Conservation (phyloP, 805 yeast genomes). For the Ogataea methylovora region DNA sequence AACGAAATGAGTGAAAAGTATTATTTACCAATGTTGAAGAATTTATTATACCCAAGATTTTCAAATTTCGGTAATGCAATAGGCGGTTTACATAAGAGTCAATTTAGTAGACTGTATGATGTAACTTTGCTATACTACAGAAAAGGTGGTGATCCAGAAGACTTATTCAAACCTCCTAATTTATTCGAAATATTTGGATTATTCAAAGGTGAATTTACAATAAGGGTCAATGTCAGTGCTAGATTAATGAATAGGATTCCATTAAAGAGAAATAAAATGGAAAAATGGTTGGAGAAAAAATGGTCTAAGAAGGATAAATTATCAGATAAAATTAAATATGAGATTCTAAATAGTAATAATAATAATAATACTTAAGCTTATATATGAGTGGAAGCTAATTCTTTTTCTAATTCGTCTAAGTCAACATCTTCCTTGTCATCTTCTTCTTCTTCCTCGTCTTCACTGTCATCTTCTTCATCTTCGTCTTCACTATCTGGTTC, state of each 20-base stretch:
- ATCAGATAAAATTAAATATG: slow-evolving; percentile 30
- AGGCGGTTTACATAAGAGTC: slow-evolving; percentile 29
- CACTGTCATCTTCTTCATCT: slow-evolving; percentile 54
- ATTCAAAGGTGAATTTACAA: slow-evolving; percentile 20
- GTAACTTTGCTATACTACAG: slow-evolving; percentile 40
- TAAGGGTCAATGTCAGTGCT: slow-evolving; percentile 41
- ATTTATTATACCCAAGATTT: slow-evolving; percentile 75
- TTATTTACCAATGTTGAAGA: slow-evolving; percentile 51
- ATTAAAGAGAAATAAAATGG: slow-evolving; percentile 44
- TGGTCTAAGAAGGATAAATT: slow-evolving; percentile 68
- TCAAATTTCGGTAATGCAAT: slow-evolving; percentile 46
- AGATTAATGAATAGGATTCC: slow-evolving; percentile 43
- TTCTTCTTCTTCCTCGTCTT: slow-evolving; percentile 41
- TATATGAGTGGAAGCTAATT: slow-evolving; percentile 33
- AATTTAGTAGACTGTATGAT: slow-evolving; percentile 45
- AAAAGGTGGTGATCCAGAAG: slow-evolving; percentile 1
- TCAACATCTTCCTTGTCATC: slow-evolving; percentile 48
- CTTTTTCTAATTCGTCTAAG: slow-evolving; percentile 41
- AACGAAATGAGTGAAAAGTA: slow-evolving; percentile 45
- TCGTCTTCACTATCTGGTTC: slow-evolving; percentile 68
- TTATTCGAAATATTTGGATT: slow-evolving; percentile 29
- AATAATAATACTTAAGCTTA: slow-evolving; percentile 4
- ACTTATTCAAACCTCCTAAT: slow-evolving; percentile 26
- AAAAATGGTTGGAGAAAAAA: slow-evolving; percentile 66
- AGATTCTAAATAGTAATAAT: slow-evolving; percentile 1